Evolutionary conservation across 2,329 filamentous ascomycete genomes (phyloP), one percentile per base, ranked within the genome.

Genomic region (Monosporascus sp.): DNA sequence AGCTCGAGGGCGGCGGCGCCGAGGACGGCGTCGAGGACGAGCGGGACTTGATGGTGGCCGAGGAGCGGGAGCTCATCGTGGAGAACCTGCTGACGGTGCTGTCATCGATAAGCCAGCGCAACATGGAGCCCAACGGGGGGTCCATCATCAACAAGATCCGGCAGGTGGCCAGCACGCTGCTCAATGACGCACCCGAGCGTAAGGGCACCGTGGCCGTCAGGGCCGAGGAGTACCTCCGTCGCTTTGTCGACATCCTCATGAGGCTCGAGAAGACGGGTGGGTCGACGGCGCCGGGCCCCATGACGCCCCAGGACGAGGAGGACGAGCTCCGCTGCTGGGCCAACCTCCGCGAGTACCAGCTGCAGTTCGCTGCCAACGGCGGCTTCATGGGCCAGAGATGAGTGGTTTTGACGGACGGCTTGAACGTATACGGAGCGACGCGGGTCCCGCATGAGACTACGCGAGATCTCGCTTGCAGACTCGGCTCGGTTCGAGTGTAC

Each of bases 111-210:
- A 88, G 87, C 48, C 89, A 93, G 75, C 84, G 90, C 55, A 91
- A 91, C 69, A 88, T 95, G 79, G 91, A 96, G 56, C 81, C 81
- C n/a, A 83, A 83, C 56, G 81, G 80, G 19, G 74, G 73, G n/a
- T 81, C 80, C 0, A 72, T 84, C n/a, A 90, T 90, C 64, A 84
- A 84, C 74, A 95, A 96, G 75, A 90, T 96, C 60, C 87, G 90
- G 9, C 87, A 90, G 65, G 87, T 96, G 40, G 90, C 90, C 1
- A 87, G 86, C 27, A 94, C 90, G 0, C 78, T 96, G 7, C 80
- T 95, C 48, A 84, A 88, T 57, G 76, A 76, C 50, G 69, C 74
- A 4, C 72, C 73, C 0, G 77, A 80, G 53, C 73, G 77, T 17
- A 82, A 82, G 60, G 79, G 78, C 0, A 74, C 71, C 55, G 69